phyloP scores from a whole-genome alignment of 352 stramenopile species.

The Aphanomyces cochlioides region DNA sequence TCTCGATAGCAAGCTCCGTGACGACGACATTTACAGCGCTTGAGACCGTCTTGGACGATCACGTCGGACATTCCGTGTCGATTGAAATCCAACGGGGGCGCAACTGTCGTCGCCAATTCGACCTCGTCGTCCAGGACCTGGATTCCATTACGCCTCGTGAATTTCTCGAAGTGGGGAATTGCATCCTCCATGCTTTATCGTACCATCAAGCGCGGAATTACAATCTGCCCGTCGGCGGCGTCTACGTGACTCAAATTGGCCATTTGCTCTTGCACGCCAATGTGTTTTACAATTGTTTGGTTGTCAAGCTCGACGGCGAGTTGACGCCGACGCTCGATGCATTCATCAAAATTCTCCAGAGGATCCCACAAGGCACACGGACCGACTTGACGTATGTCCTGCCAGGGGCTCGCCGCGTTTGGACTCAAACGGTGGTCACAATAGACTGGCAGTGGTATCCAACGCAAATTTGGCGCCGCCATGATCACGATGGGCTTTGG shows the following conservation, averaged over 20 bases:
- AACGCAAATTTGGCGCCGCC: constrained; percentile 68
- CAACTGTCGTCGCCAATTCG: constrained; percentile 39
- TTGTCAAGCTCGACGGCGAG: constrained; percentile 73
- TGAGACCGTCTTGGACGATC: constrained; percentile 67
- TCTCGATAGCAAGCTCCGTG: constrained; percentile 64
- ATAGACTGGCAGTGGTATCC: constrained; percentile 88
- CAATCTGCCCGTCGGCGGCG: constrained; percentile 61
- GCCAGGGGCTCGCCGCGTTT: constrained; percentile 74
- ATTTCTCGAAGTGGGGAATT: constrained; percentile 80
- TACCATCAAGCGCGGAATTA: constrained; percentile 85
- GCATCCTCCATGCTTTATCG: constrained; percentile 83
- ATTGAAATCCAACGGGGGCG: constrained; percentile 73
- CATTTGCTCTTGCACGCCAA: constrained; percentile 90
- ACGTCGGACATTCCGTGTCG: constrained; percentile 57
- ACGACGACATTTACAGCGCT: constrained; percentile 82
- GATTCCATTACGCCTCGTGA: constrained; percentile 74
- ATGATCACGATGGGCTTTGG: constrained; percentile 70
- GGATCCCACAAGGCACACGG: constrained; percentile 69
- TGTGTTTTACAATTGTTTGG: constrained; percentile 78
- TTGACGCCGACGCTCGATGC: constrained; percentile 81
- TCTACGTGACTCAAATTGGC: constrained; percentile 83
- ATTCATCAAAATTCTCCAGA: constrained; percentile 69
- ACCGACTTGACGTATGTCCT: constrained; percentile 83
- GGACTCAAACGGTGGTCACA: constrained; percentile 81
- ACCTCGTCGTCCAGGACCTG: constrained; percentile 44